Evolutionary conservation across 2,329 filamentous ascomycete species (phyloP), one percentile per base, ranked within the genome.

Genomic region (Elsinoe batatas): DNA sequence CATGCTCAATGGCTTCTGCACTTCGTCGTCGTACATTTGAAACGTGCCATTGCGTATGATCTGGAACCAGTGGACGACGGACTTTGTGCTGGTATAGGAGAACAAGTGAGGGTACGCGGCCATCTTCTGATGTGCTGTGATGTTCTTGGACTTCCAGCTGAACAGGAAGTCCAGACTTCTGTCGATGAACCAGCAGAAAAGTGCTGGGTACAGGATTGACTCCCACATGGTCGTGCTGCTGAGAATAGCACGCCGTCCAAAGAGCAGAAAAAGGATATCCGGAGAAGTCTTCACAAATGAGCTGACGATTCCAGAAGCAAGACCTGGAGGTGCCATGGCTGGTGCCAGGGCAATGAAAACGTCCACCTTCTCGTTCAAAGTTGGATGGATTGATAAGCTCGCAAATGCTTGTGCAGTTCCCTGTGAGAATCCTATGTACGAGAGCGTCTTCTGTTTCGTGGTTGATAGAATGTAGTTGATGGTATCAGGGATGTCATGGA

Each of bases 21-120:
- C 80, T 64, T 97, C 91, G 67, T 98, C 93, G 67, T 98, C 93
- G 69, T 91, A 97, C 88, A 98, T 96, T 70, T 98, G 93, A 70
- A 98, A 97, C 22, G 83, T 90, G 64, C 89, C 88, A 65, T 91
- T 96, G 61, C 93, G 85, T 64, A 98, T 98, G 67, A 98, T 96
- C 68, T 98, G 93, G 69, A 98, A 98, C 93, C 93, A 98, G 68
- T 98, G 93, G 0, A 98, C 93, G 7, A 98, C 90, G 17, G 85
- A 91, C 72, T 98, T 98, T 57, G 90, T 95, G 68, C 88, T 95
- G 0, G 91, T 96, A 69, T 91, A 97, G 0, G 91, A 96, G 74
- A 95, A 98, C 0, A 98, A 75, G 72, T 98, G 93, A 8, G 91
- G 86, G 68, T 98, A 98, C 1, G 90, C 90, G 2, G 93, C 93